Conservation (phyloP, 192 early-diverging fungal genomes). For the Coemansia sp. region DNA sequence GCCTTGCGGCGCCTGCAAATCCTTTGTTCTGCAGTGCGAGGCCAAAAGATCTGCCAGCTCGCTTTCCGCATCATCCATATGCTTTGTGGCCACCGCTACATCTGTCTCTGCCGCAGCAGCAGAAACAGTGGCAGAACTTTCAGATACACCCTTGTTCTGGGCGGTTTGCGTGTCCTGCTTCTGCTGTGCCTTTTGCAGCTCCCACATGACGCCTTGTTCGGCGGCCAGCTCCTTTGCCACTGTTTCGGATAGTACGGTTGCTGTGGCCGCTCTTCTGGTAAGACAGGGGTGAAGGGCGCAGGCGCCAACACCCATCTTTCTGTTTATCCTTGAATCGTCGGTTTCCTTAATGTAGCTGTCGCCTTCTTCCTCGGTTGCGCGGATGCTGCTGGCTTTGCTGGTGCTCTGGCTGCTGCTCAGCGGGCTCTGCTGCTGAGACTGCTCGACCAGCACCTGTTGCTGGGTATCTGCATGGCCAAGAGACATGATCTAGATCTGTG, state of each 20-base stretch:
- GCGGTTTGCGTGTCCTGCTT: not conserved
- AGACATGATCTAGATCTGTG: slow-evolving; percentile 2
- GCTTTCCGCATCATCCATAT: not conserved
- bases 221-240: slow-evolving; percentile 9
- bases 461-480: slow-evolving; percentile 4
- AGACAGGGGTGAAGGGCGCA: slow-evolving; percentile 52
- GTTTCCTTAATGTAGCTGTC: slow-evolving; percentile 45
- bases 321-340: slow-evolving; percentile 29
- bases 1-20: not conserved
- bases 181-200: not conserved
- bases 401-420: slow-evolving; percentile 1
- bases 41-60: slow-evolving; percentile 9
- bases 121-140: not conserved
- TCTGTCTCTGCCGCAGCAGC: not conserved
- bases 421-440: slow-evolving; percentile 1
- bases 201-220: slow-evolving; percentile 5
- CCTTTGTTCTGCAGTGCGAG: slow-evolving; percentile 2
- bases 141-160: not conserved
- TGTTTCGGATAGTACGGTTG: not conserved
- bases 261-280: slow-evolving; percentile 25
- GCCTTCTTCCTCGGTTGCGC: slow-evolving; percentile 29
- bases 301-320: slow-evolving; percentile 34
- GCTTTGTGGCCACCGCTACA: not conserved
- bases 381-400: slow-evolving; percentile 14
- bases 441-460: slow-evolving; percentile 5